phyloP scores from a whole-genome alignment of 768 basidiomycete genomes.

The Megacollybia marginata region DNA sequence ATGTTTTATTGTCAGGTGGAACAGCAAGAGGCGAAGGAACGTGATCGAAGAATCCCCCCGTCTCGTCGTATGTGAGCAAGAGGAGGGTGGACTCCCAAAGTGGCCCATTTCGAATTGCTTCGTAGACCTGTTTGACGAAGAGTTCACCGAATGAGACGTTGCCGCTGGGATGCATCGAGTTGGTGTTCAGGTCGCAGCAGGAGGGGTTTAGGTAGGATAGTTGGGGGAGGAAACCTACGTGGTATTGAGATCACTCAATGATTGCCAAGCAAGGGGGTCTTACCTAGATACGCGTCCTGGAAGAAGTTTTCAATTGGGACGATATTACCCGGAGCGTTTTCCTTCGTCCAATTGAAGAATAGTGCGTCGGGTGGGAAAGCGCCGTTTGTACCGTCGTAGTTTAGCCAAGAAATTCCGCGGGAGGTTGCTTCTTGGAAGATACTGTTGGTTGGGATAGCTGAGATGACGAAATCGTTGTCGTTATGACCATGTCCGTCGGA shows the following conservation, averaged over 20 bases:
- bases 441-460: constrained; percentile 10
- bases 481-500: constrained; percentile 21
- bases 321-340: constrained; percentile 13
- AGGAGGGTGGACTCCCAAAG: constrained; percentile 23
- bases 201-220: constrained; percentile 21
- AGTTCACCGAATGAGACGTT: constrained; percentile 18
- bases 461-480: constrained; percentile 14
- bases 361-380: constrained; percentile 14
- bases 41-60: constrained; percentile 25
- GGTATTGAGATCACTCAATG: too few relatives aligned
- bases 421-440: constrained; percentile 21
- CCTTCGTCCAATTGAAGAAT: constrained; percentile 15
- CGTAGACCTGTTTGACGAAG: constrained; percentile 22
- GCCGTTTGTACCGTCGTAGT: constrained; percentile 18
- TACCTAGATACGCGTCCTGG: constrained; percentile 15
- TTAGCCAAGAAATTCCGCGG: constrained; percentile 17
- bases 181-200: constrained; percentile 12
- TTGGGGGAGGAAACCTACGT: constrained; percentile 19
- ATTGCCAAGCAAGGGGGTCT: too few relatives aligned
- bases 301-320: constrained; percentile 21
- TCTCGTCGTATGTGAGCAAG: constrained; percentile 25
- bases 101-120: constrained; percentile 20
- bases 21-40: constrained; percentile 22
- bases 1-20: constrained; percentile 17
- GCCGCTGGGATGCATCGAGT: constrained; percentile 19